These are phyloP conservation scores for Xylaria venustula DNA, from an alignment of 495 filamentous ascomycete genomes.

Conservation along the genomic window DNA sequence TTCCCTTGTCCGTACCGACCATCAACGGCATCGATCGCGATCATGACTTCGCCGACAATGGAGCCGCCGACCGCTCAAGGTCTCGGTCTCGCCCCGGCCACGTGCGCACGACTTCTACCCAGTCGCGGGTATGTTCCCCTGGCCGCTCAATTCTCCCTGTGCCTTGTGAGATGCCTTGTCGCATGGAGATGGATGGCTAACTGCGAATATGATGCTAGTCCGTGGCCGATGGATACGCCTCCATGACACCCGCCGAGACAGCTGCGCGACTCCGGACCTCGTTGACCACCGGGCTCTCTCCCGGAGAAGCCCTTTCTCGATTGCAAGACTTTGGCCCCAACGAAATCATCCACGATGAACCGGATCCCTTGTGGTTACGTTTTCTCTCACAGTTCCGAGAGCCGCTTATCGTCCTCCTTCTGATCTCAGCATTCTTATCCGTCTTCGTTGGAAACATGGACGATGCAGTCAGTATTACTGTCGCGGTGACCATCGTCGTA, in stretches of 20 bases:
- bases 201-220: slow-evolving; percentile 24
- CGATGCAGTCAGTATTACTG: slow-evolving; percentile 91
- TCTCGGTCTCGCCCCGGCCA: slow-evolving; percentile 34
- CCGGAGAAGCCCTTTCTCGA: slow-evolving; percentile 75
- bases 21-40: slow-evolving; percentile 30
- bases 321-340: slow-evolving; percentile 83
- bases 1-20: slow-evolving; percentile 31
- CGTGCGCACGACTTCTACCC: slow-evolving; percentile 43
- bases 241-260: slow-evolving; percentile 70
- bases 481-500: slow-evolving; percentile 95
- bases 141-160: not conserved
- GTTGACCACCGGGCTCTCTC: slow-evolving; percentile 72
- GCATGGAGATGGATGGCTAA: not conserved
- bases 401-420: slow-evolving; percentile 82
- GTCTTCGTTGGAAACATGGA: slow-evolving; percentile 93
- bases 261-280: slow-evolving; percentile 81
- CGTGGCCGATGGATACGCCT: slow-evolving; percentile 53
- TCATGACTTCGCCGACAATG: slow-evolving; percentile 23
- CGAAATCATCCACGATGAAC: slow-evolving; percentile 89
- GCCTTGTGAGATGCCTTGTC: slow-evolving; percentile 3
- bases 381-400: slow-evolving; percentile 97
- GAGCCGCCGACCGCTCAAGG: slow-evolving; percentile 27
- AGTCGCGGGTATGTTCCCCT: slow-evolving; percentile 41
- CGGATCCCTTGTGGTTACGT: slow-evolving; percentile 90
- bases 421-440: slow-evolving; percentile 85